Percentiles rank a stretch among this genome's conserved stretches.
phyloP scores from a whole-genome alignment of 768 basidiomycete genomes.

The Artomyces pyxidatus region DNA sequence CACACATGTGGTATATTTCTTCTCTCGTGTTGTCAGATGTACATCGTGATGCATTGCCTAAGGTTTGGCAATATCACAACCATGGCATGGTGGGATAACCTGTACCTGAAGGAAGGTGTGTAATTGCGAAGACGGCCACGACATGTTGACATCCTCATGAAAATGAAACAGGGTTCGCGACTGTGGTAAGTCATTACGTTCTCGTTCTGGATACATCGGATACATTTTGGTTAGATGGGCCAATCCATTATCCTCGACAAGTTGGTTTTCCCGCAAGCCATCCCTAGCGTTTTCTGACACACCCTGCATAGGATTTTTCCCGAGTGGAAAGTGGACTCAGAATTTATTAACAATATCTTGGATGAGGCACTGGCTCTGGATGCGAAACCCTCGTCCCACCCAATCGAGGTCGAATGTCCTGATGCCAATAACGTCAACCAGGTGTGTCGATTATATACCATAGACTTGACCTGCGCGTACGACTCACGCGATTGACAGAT shows the following conservation, averaged over 20 bases:
- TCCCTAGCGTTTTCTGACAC: background rate
- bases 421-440: conserved; percentile 82
- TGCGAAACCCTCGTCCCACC: conserved; percentile 81
- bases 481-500: conserved; percentile 40
- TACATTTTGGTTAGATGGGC: conserved; percentile 30
- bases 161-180: conserved; percentile 75
- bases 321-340: conserved; percentile 78
- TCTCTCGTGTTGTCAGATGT: background rate
- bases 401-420: conserved; percentile 85
- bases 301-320: conserved; percentile 54
- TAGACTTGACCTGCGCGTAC: background rate
- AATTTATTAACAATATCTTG: conserved; percentile 75
- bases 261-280: background rate
- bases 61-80: conserved; percentile 93
- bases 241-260: conserved; percentile 32
- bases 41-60: background rate
- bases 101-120: conserved; percentile 82
- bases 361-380: conserved; percentile 76
- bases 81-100: conserved; percentile 89
- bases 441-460: conserved; percentile 24
- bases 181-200: conserved; percentile 41
- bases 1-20: conserved; percentile 61
- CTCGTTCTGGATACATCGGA: conserved; percentile 7
- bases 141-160: conserved; percentile 2
- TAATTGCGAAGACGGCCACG: conserved; percentile 33